These are phyloP conservation scores for Radiomyces spectabilis DNA, from an alignment of 192 early-diverging fungal species.

Conservation along the genomic window DNA sequence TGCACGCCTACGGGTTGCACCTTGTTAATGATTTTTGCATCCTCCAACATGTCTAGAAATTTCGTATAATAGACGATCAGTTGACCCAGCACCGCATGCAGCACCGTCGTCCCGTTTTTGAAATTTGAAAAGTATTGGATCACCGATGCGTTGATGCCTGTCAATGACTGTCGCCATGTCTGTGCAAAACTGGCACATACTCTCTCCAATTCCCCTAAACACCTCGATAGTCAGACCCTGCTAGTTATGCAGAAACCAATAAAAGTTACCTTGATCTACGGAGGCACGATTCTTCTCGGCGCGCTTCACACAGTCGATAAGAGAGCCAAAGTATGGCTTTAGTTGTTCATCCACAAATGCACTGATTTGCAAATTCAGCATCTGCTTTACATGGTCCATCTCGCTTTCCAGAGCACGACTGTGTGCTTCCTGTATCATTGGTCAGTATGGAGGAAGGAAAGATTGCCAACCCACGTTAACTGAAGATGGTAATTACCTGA, in stretches of 20 bases:
- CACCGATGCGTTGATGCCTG: conserved; percentile 74
- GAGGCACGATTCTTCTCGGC: conserved; percentile 40
- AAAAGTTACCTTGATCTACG: conserved; percentile 26
- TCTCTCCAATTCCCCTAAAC: conserved; percentile 50
- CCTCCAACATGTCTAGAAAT: conserved; percentile 77
- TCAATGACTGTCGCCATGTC: conserved; percentile 71
- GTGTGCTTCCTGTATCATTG: conserved; percentile 43
- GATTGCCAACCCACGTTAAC: too few relatives aligned
- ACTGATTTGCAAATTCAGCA: conserved; percentile 54
- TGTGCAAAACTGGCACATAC: conserved; percentile 70
- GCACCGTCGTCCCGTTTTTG: conserved; percentile 85
- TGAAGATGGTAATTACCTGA: conserved; percentile 52
- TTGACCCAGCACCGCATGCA: conserved; percentile 85
- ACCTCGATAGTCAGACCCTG: too few relatives aligned
- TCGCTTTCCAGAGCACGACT: conserved; percentile 40
- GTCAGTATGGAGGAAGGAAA: too few relatives aligned
- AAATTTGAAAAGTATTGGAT: conserved; percentile 94
- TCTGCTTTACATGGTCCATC: conserved; percentile 48
- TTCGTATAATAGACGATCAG: conserved; percentile 89
- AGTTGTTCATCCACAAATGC: conserved; percentile 90
- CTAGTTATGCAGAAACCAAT: not conserved
- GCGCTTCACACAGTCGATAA: conserved; percentile 75
- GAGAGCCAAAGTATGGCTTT: conserved; percentile 65
- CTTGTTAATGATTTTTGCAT: conserved; percentile 24
- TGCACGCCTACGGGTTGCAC: conserved; percentile 81